These are phyloP conservation scores for Aspergillus ustus DNA, from an alignment of 2,329 filamentous ascomycete genomes.

Conservation along the genomic window DNA sequence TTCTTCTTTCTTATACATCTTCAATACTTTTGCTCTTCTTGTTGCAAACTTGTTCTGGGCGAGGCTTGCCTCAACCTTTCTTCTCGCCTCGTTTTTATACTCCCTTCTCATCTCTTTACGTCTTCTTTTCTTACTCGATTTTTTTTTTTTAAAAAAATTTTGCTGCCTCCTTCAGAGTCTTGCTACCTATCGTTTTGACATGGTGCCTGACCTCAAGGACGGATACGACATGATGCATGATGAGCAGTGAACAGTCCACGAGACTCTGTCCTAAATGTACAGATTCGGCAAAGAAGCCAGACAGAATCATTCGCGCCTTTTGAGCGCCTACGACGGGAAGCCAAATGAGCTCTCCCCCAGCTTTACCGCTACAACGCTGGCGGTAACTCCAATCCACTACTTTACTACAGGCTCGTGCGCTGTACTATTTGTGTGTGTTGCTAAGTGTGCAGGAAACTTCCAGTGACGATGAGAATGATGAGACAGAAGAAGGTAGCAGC, in stretches of 20 bases:
- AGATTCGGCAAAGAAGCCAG: constrained; percentile 21
- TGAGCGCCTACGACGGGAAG: neutral
- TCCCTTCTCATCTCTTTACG: constrained; percentile 16
- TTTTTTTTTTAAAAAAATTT: constrained; percentile 19
- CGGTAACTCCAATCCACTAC: constrained; percentile 11
- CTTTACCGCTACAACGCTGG: neutral
- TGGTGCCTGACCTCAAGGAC: constrained; percentile 14
- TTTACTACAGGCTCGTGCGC: constrained; percentile 10
- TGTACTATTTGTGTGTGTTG: constrained; percentile 15
- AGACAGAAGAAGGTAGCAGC: neutral
- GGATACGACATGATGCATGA: constrained; percentile 32
- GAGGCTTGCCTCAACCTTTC: constrained; percentile 5
- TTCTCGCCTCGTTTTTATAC: constrained; percentile 15
- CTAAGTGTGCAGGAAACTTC: constrained; percentile 16
- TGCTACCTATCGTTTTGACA: constrained; percentile 3
- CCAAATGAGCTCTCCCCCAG: constrained; percentile 6
- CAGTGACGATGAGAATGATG: neutral
- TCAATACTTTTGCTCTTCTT: constrained; percentile 12
- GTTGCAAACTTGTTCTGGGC: constrained; percentile 12
- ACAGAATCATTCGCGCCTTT: constrained; percentile 6
- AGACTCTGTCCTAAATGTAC: constrained; percentile 25
- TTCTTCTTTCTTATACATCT: constrained; percentile 10
- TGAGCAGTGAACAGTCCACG: constrained; percentile 22
- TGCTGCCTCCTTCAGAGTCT: neutral
- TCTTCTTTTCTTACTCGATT: constrained; percentile 9